A percentile compares a stretch with the other conserved stretches of the same genome.
Evolutionary conservation across 768 basidiomycete genomes (phyloP).

Genomic region (Chalciporus piperatus): DNA sequence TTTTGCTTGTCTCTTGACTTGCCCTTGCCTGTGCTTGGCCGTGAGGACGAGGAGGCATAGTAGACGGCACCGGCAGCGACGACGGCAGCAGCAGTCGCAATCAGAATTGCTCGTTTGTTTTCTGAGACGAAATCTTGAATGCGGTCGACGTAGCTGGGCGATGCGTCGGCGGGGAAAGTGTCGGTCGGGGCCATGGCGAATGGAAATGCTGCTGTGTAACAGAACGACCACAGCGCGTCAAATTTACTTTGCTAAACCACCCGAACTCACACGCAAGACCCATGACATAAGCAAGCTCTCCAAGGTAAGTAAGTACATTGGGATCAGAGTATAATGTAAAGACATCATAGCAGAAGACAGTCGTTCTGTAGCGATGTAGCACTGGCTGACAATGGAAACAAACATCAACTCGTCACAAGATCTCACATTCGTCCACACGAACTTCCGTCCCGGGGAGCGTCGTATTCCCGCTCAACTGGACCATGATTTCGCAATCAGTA

Average conservation of each 20-base stretch:
- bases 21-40: conserved; percentile 38
- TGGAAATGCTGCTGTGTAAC: neutral
- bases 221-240: neutral
- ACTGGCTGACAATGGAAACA: too few species aligned
- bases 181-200: conserved; percentile 22
- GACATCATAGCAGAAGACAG: too few species aligned
- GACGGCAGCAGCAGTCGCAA: conserved; percentile 70
- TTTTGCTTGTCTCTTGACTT: conserved; percentile 52
- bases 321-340: too few species aligned
- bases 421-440: too few species aligned
- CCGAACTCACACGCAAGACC: conserved; percentile 3
- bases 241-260: conserved; percentile 3
- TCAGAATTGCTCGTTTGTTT: conserved; percentile 71
- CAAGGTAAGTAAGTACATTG: too few species aligned
- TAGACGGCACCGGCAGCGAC: conserved; percentile 72
- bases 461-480: neutral
- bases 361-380: too few species aligned
- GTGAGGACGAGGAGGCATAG: conserved; percentile 56
- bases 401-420: too few species aligned
- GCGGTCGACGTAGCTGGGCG: conserved; percentile 51
- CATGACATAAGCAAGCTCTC: neutral
- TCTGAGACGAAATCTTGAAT: conserved; percentile 68
- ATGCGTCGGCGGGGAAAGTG: neutral
- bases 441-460: neutral
- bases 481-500: neutral